These are phyloP conservation scores for Stagonosporopsis cucurbitacearum DNA, from an alignment of 2,329 filamentous ascomycete species.

Conservation along the genomic window DNA sequence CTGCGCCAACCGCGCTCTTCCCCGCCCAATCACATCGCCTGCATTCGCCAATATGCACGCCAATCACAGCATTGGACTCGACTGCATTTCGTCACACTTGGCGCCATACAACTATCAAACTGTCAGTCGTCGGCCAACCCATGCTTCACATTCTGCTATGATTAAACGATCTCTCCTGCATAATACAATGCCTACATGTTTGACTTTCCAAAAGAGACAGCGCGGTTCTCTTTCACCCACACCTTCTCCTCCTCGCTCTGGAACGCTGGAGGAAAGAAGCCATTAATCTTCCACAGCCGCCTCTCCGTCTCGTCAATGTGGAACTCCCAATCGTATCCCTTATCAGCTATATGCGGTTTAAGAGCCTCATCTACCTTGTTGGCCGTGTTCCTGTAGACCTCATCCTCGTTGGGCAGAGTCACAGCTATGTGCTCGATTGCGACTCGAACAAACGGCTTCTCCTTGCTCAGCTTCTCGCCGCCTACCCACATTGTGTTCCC, in stretches of 20 bases:
- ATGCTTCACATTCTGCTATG: not conserved
- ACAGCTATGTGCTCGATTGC: constrained; percentile 41
- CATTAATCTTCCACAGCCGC: constrained; percentile 54
- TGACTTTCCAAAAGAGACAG: constrained; percentile 3
- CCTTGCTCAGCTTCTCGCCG: constrained; percentile 22
- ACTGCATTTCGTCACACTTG: not conserved
- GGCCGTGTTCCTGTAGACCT: constrained; percentile 11
- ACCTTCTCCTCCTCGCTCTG: constrained; percentile 41
- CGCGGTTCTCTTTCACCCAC: constrained; percentile 38
- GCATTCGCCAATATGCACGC: constrained; percentile 9
- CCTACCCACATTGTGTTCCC: constrained; percentile 37
- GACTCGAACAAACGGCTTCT: constrained; percentile 46
- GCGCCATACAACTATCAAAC: not conserved
- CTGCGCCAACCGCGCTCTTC: constrained; percentile 10
- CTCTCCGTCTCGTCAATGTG: constrained; percentile 54
- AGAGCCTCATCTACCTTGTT: constrained; percentile 40
- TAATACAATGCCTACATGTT: not conserved
- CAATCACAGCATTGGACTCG: constrained; percentile 9
- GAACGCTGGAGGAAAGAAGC: constrained; percentile 45
- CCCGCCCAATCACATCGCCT: constrained; percentile 6
- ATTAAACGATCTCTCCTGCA: too few species aligned
- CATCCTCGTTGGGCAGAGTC: constrained; percentile 25
- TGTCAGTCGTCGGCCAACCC: too few species aligned
- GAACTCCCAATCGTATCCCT: constrained; percentile 54
- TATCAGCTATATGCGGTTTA: constrained; percentile 50